Evolutionary conservation across 75 land plant genomes (phyloP).

Genomic region (Selaginella moellendorffii): DNA sequence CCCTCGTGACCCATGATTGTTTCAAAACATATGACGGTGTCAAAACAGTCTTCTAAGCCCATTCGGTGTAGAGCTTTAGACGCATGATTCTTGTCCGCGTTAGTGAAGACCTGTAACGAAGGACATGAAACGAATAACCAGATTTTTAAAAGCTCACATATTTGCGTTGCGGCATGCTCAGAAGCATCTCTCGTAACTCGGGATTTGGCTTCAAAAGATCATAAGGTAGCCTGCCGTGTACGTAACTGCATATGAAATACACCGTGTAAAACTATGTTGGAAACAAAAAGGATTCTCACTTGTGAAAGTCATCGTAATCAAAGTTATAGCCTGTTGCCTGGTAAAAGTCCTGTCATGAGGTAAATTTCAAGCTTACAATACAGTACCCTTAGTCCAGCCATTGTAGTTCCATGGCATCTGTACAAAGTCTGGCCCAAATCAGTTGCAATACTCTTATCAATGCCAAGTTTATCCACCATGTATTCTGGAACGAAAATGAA

Average conservation of each 20-base stretch:
- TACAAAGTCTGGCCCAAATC: slow-evolving; percentile 41
- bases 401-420: slow-evolving; percentile 57
- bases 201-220: slow-evolving; percentile 44
- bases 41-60: slow-evolving; percentile 73
- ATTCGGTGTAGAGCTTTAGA: slow-evolving; percentile 35
- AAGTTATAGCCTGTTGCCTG: slow-evolving; percentile 64
- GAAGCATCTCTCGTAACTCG: slow-evolving; percentile 31
- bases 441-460: slow-evolving; percentile 30
- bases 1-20: slow-evolving; percentile 40
- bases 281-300: slow-evolving; percentile 24
- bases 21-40: slow-evolving; percentile 75
- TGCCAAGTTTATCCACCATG: slow-evolving; percentile 45
- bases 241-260: slow-evolving; percentile 40
- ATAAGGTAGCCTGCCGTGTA: slow-evolving; percentile 70
- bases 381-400: slow-evolving; percentile 64
- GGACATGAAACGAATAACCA: not conserved
- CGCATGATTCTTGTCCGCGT: slow-evolving; percentile 57
- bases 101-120: slow-evolving; percentile 51
- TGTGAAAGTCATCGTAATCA: slow-evolving; percentile 68
- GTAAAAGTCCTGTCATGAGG: not conserved
- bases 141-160: slow-evolving; percentile 10
- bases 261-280: no score
- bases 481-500: slow-evolving; percentile 35
- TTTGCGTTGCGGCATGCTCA: slow-evolving; percentile 55
- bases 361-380: not conserved